Base-by-base conservation (phyloP, 192 early-diverging fungal species). In the Podila verticillata region DNA sequence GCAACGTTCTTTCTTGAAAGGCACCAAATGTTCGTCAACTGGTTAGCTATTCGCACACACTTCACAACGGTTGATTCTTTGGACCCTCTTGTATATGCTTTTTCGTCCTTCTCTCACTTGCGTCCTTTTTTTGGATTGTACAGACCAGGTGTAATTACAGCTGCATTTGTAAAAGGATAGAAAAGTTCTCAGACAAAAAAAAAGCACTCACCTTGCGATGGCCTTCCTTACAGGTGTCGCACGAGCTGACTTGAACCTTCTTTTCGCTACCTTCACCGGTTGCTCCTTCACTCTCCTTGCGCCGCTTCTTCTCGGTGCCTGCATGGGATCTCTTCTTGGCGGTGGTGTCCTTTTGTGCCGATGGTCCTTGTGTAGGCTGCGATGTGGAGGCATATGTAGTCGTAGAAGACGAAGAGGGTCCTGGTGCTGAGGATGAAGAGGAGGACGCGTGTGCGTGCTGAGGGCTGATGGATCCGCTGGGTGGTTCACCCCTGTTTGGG, bases 231-330 rank as follows among this genome's bases (percentile, higher is more conserved):
- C 77, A 80, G 3, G 15, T 64, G 31, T 80, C 70, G 51, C 77
- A 80, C 15, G 77, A 72, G 66, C 70, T 80, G 44, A 80, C 66
- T 72, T 80, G 77, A 48, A 35, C n/a, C 48, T 72, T 80, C 56
- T 80, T 80, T 49, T 79, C 75, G 20, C 48, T n/a, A 12, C 29
- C 48, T 54, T 61, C 69, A 1, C 31, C 2, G 15, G 19, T 36
- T 1, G 48, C 47, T 12, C n/a, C n/a, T 26, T 24, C 32, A 22
- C 35, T 61, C 4, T 66, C 64, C 20, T 34, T 61, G 35, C 54
- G 65, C 26, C 31, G 28, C 47, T 56, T 72, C 62, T 68, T 80
- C 30, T 48, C 61, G 12, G 30, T 20, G 30, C 68, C 75, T 13
- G 30, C 28, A 32, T 64, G 66, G 39, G 61, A 20, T 61, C 77